Percentiles rank a stretch among this genome's conserved stretches.
These are phyloP conservation scores for Parastagonospora avenae DNA, from an alignment of 2,329 filamentous ascomycete genomes.

Conservation along the genomic window DNA sequence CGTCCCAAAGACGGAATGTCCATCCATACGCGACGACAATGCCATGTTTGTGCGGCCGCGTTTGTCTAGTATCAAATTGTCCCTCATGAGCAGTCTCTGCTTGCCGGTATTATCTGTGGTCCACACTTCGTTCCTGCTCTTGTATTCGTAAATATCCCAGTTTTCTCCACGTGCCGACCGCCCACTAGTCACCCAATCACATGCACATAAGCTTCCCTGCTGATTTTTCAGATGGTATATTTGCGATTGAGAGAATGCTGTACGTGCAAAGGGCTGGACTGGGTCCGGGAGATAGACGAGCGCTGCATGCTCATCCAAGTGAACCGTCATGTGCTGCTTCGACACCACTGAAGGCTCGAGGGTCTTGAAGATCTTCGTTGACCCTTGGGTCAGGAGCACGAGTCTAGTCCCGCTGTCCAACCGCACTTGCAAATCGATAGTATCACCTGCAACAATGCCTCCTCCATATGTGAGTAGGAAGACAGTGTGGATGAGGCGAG, in stretches of 20 bases:
- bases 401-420: conserved; percentile 70
- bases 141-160: conserved; percentile 83
- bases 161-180: conserved; percentile 83
- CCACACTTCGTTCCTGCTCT: conserved; percentile 89
- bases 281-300: conserved; percentile 81
- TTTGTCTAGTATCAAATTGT: conserved; percentile 76
- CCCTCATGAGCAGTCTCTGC: conserved; percentile 75
- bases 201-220: conserved; percentile 69
- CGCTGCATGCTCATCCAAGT: conserved; percentile 55
- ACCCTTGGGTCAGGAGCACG: conserved; percentile 68
- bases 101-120: conserved; percentile 45
- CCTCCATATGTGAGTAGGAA: conserved; percentile 95
- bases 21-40: conserved; percentile 66
- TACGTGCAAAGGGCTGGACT: conserved; percentile 85
- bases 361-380: conserved; percentile 95
- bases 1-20: conserved; percentile 79
- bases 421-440: conserved; percentile 73
- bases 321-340: conserved; percentile 56
- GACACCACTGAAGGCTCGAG: conserved; percentile 54
- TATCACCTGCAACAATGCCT: conserved; percentile 86
- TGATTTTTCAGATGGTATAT: conserved; percentile 66
- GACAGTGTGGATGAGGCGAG: conserved; percentile 69
- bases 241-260: conserved; percentile 84
- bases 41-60: conserved; percentile 41
- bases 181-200: conserved; percentile 95